Evolutionary conservation across 1,284 basidiomycete genomes (phyloP).

Genomic region (Marasmius sp.): DNA sequence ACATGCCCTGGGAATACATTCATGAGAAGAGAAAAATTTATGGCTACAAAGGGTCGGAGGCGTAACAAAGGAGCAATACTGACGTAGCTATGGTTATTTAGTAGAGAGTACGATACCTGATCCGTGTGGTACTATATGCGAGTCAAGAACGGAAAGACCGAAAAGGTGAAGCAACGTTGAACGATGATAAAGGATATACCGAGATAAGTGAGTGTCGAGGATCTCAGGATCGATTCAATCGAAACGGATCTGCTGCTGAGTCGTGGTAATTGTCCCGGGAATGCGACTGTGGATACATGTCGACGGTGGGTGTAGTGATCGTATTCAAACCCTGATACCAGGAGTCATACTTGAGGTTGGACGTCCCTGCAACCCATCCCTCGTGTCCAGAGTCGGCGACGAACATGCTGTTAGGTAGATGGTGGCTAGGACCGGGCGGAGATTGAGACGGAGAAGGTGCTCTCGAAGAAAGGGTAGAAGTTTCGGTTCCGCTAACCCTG

Average conservation of each 20-base stretch:
- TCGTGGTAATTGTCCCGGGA: background rate
- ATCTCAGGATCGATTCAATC: background rate
- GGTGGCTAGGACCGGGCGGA: background rate
- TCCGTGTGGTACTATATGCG: no score
- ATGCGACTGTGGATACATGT: background rate
- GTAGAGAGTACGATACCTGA: no score
- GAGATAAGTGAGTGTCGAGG: background rate
- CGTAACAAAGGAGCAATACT: no score
- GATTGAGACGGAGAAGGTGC: background rate
- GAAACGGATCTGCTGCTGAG: background rate
- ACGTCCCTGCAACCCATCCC: background rate
- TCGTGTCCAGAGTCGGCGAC: background rate
- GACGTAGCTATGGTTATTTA: no score
- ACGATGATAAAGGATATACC: background rate
- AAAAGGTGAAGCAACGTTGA: background rate
- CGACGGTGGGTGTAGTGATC: background rate
- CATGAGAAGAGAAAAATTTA: no score
- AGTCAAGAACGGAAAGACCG: background rate
- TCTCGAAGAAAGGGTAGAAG: background rate
- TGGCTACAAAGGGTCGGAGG: no score
- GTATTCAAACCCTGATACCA: slow-evolving; percentile 1
- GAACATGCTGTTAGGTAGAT: background rate
- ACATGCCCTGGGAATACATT: no score
- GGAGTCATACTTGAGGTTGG: background rate
- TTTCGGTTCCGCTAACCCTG: background rate